Evolutionary conservation across 495 filamentous ascomycete species (phyloP).

Genomic region (Xylaria sp.): DNA sequence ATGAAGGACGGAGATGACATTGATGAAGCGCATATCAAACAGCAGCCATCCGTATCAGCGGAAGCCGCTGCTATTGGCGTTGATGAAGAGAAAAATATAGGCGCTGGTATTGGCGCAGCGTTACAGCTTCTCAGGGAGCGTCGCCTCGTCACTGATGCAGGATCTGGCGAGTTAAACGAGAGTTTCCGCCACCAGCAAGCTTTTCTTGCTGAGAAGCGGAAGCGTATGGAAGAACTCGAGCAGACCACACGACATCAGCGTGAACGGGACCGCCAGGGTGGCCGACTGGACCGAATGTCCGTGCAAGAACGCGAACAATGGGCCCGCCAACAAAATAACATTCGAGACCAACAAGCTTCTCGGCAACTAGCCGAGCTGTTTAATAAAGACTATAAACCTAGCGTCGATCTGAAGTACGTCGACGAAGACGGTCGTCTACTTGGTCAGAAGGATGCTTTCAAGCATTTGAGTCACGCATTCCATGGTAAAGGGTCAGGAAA

Average conservation of each 20-base stretch:
- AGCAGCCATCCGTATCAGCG: conserved; percentile 53
- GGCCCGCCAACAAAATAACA: conserved; percentile 83
- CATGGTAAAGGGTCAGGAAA: conserved; percentile 97
- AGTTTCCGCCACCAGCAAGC: conserved; percentile 74
- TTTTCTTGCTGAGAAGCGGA: conserved; percentile 82
- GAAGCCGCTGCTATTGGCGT: conserved; percentile 75
- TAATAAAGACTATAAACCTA: conserved; percentile 85
- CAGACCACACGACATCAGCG: conserved; percentile 80
- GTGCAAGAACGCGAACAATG: conserved; percentile 90
- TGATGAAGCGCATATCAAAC: conserved; percentile 65
- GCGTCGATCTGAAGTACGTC: conserved; percentile 86
- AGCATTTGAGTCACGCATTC: conserved; percentile 91
- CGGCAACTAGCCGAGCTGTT: conserved; percentile 83
- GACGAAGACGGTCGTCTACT: conserved; percentile 86
- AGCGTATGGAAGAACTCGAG: conserved; percentile 77
- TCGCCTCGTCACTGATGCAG: conserved; percentile 72
- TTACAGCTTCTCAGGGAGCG: conserved; percentile 83
- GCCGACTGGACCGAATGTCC: conserved; percentile 84
- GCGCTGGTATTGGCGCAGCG: conserved; percentile 79
- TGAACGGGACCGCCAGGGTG: conserved; percentile 82
- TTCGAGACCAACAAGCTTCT: conserved; percentile 81
- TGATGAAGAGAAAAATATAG: conserved; percentile 82
- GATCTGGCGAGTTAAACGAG: conserved; percentile 68
- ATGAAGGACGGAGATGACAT: conserved; percentile 50
- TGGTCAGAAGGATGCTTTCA: conserved; percentile 93